Evolutionary conservation across 768 basidiomycete species (phyloP).

Genomic region (Tricholoma sp.): DNA sequence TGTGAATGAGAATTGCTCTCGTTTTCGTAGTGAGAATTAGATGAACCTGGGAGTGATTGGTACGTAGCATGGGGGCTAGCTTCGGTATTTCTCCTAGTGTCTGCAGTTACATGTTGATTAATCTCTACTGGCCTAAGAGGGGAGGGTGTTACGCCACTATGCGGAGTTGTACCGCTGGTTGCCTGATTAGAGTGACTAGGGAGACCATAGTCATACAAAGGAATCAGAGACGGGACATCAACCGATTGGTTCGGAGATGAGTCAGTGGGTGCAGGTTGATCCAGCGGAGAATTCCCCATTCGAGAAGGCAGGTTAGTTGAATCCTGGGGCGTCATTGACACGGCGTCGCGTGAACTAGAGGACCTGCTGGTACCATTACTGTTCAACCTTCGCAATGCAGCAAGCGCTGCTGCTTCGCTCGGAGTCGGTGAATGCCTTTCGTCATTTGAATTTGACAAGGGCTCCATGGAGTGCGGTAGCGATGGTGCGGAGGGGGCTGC

Average conservation of each 20-base stretch:
- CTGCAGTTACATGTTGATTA: background rate
- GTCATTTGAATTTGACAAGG: background rate
- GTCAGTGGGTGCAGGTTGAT: conserved; percentile 2
- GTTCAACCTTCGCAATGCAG: conserved; percentile 52
- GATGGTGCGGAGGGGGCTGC: conserved; percentile 2
- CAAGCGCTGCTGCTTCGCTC: conserved; percentile 54
- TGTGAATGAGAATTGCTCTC: background rate
- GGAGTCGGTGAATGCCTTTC: conserved; percentile 14
- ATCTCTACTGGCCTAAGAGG: background rate
- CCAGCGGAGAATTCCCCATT: background rate
- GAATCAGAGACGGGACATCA: conserved; percentile 26
- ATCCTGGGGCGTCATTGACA: background rate
- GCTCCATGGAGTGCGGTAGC: background rate
- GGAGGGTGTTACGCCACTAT: background rate
- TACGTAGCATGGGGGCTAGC: background rate
- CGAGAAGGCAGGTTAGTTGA: background rate
- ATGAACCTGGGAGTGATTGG: conserved; percentile 1
- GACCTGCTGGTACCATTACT: conserved; percentile 14
- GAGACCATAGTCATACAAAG: conserved; percentile 24
- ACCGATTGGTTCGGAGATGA: background rate
- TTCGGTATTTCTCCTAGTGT: conserved; percentile 6
- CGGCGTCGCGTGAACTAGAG: background rate
- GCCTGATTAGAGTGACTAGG: background rate
- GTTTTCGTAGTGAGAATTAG: background rate
- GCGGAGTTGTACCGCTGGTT: background rate